Evolutionary conservation across 2,329 filamentous ascomycete species (phyloP).

Genomic region (Trichophyton simii): DNA sequence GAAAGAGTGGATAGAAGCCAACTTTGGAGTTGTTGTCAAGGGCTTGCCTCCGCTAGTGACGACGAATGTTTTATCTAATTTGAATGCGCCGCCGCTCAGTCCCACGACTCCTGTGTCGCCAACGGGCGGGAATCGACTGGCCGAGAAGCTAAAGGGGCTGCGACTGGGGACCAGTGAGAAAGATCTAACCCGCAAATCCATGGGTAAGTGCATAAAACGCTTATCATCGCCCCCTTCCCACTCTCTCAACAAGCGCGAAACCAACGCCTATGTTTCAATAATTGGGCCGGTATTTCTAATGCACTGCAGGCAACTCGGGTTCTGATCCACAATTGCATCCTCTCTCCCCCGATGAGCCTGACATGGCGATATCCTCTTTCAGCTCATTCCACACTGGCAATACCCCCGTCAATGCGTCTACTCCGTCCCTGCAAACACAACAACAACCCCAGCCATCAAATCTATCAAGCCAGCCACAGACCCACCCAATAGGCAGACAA

Average conservation of each 20-base stretch:
- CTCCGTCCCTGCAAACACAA: slow-evolving; percentile 18
- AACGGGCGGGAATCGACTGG: slow-evolving; percentile 53
- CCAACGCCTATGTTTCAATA: neutral
- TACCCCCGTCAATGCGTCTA: slow-evolving; percentile 16
- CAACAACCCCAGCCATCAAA: slow-evolving; percentile 23
- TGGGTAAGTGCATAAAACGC: slow-evolving; percentile 34
- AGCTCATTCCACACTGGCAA: slow-evolving; percentile 42
- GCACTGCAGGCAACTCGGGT: slow-evolving; percentile 8
- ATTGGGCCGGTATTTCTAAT: neutral
- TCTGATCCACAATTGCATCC: slow-evolving; percentile 30
- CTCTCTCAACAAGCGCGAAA: neutral
- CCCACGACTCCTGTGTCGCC: slow-evolving; percentile 50
- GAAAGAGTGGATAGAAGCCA: slow-evolving; percentile 70
- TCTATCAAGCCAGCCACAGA: slow-evolving; percentile 5
- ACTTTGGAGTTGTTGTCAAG: slow-evolving; percentile 51
- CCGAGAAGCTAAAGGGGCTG: slow-evolving; percentile 67
- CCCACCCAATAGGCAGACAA: slow-evolving; percentile 4
- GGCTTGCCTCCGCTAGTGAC: slow-evolving; percentile 26
- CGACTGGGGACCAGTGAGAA: slow-evolving; percentile 61
- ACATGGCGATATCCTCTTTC: slow-evolving; percentile 52
- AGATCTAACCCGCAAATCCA: slow-evolving; percentile 44
- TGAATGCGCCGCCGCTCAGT: slow-evolving; percentile 19
- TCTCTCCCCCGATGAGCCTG: slow-evolving; percentile 50
- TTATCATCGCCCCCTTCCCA: neutral
- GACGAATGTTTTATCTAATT: slow-evolving; percentile 23